Evolutionary conservation across 768 basidiomycete species (phyloP).

Genomic region (Suillus occidentalis): DNA sequence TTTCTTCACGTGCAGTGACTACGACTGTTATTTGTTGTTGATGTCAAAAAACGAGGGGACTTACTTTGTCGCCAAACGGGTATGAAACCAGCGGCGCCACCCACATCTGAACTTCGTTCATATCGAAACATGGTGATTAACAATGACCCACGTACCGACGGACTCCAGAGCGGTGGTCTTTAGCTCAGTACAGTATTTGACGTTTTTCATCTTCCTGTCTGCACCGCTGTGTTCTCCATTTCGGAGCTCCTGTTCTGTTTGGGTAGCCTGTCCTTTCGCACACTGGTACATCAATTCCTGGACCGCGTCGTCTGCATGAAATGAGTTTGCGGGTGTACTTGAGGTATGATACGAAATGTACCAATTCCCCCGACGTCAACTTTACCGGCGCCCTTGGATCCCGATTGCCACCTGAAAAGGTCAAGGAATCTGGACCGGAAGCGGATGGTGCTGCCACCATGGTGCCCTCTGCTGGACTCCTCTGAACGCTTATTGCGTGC

Average conservation of each 20-base stretch:
- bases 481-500: neutral
- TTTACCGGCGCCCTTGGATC: neutral
- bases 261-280: neutral
- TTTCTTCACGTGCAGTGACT: neutral
- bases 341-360: neutral
- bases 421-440: neutral
- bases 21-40: neutral
- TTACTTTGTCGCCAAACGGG: slow-evolving; percentile 1
- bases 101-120: neutral
- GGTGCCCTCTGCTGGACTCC: neutral
- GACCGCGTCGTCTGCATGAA: neutral
- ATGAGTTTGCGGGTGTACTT: neutral
- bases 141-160: slow-evolving; percentile 6
- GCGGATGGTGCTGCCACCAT: neutral
- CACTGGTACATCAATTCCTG: neutral
- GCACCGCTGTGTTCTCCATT: slow-evolving; percentile 9
- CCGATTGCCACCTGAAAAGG: neutral
- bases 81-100: neutral
- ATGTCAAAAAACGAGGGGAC: neutral
- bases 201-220: slow-evolving; percentile 13
- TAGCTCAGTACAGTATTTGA: slow-evolving; percentile 14
- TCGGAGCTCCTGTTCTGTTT: neutral
- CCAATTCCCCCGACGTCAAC: neutral
- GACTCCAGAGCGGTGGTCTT: slow-evolving; percentile 1
- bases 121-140: neutral